Evolutionary conservation across 495 filamentous ascomycete genomes (phyloP).

Genomic region (Talaromyces wortmannii): DNA sequence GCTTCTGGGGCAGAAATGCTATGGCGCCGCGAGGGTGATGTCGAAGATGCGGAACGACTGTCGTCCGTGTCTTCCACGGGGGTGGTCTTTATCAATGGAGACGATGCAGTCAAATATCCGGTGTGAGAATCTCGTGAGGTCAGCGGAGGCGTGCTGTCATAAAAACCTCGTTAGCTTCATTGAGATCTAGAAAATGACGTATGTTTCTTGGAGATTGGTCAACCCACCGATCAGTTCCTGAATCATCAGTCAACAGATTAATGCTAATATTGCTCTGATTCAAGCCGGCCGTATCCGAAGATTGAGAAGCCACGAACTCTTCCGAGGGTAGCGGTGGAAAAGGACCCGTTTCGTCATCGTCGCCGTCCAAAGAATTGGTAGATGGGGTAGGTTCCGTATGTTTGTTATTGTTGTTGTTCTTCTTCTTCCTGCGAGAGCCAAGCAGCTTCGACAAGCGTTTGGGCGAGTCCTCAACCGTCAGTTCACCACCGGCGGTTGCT

Average conservation of each 20-base stretch:
- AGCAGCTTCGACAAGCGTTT: constrained; percentile 49
- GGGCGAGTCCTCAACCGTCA: constrained; percentile 13
- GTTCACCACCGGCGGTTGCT: constrained; percentile 22
- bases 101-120: constrained; percentile 75
- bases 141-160: constrained; percentile 50
- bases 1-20: constrained; percentile 1
- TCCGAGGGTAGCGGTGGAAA: background rate
- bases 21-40: background rate
- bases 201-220: background rate
- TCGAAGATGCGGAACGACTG: background rate
- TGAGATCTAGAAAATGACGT: constrained; percentile 1
- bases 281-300: constrained; percentile 12
- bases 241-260: constrained; percentile 63
- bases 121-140: constrained; percentile 70
- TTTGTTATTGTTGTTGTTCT: constrained; percentile 29
- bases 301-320: constrained; percentile 13
- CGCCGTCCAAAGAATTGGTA: background rate
- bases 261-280: constrained; percentile 37
- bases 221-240: constrained; percentile 61
- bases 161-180: constrained; percentile 15
- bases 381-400: constrained; percentile 14
- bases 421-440: constrained; percentile 39
- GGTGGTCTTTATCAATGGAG: constrained; percentile 63
- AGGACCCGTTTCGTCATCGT: constrained; percentile 18
- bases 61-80: constrained; percentile 29